Evolutionary conservation across 129 eudicot species (phyloP).

Genomic region (Oenanthe sinensis): DNA sequence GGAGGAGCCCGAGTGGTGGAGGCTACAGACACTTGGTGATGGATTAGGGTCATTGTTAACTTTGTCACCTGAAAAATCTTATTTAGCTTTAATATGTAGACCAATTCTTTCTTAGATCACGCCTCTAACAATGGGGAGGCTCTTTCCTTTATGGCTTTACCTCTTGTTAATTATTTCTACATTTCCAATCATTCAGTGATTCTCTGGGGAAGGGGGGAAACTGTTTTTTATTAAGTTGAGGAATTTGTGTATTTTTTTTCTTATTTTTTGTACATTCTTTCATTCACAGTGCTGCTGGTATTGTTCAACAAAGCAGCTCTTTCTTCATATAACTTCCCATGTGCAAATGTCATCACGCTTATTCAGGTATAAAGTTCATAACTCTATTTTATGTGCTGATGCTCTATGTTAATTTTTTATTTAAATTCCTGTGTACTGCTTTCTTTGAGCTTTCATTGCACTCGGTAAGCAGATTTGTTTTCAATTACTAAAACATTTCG

Average conservation of each 20-base stretch:
- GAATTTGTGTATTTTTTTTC: not conserved
- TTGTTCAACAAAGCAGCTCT: constrained; percentile 85
- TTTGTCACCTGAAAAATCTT: not conserved
- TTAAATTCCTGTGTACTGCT: not conserved
- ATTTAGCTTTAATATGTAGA: not conserved
- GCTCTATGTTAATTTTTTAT: not conserved
- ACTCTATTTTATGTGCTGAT: not conserved
- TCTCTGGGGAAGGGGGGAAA: not conserved
- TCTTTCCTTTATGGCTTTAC: not conserved
- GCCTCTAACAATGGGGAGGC: not conserved
- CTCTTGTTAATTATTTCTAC: not conserved
- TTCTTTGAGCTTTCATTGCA: not conserved
- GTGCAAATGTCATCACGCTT: constrained; percentile 71
- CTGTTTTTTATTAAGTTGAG: not conserved
- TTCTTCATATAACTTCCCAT: constrained; percentile 69
- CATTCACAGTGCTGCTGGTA: constrained; percentile 54
- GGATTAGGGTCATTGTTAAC: not conserved
- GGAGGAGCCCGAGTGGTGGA: not conserved
- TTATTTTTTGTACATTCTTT: constrained; percentile 8
- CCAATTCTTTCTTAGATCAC: not conserved
- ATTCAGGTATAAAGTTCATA: constrained; percentile 41
- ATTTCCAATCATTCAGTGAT: not conserved
- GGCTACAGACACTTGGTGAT: not conserved
- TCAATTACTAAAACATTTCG: not conserved
- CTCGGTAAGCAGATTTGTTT: not conserved